Base-by-base conservation (phyloP, 2,329 filamentous ascomycete species). In the Claviceps sp. region DNA sequence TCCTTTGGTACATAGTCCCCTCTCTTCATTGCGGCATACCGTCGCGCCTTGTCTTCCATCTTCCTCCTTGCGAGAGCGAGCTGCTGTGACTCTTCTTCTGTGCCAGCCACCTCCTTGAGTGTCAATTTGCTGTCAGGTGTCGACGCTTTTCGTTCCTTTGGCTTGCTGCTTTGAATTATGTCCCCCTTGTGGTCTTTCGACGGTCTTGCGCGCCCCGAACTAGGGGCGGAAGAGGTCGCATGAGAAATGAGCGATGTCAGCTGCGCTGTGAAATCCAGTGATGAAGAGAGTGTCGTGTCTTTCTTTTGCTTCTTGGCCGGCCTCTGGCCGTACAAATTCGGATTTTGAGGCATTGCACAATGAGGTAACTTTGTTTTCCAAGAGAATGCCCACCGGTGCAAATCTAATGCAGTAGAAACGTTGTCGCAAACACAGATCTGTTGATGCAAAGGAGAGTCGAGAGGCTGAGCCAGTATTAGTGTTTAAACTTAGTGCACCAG, bases 21-120 rank as follows among this genome's bases (percentile, higher is more conserved):
- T 37, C 87, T 78, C 68, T 95, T 95, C 81, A 98, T 84, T 40
- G 87, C 86, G 6, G 86, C 83, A 67, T 98, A 98, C 2, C 93
- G 70, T 4, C 86, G 79, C 3, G 87, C 89, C 68, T 98, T 98
- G 70, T 89, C 85, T 63, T 94, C 84, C 84, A 98, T 87, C 62
- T 83, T 87, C 57, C 84, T 79, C 65, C 84, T 85, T 22, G 87
- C 85, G 52, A 85, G 80, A 48, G 72, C 85, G 52, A 84, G 78
- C 60, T 86, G 80, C 47, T 77, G 78, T 54, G 84, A 83, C 60
- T 85, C 81, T 50, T 83, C 77, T 54, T 79, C 73, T 9, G 77
- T 74, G 51, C 78, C 75, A 24, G 70, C 63, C 13, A 77, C 68
- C 30, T 80, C 75, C 58, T 77, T 76, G 18, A 78, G 67, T 34